Base-by-base conservation (phyloP, 2,329 filamentous ascomycete species). In the Colletotrichum sp. region DNA sequence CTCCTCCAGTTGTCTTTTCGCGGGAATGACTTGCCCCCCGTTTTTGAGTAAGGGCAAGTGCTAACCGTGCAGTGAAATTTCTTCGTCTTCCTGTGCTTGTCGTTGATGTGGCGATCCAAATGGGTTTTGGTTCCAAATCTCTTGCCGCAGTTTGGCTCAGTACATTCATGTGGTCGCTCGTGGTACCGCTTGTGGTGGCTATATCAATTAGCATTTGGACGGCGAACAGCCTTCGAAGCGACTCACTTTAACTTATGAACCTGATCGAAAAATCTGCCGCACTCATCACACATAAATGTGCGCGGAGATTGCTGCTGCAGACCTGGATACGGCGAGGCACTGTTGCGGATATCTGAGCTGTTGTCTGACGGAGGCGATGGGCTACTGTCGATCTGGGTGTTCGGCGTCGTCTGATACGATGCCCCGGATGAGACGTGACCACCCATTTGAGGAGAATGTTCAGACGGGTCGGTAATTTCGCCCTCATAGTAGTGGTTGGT, bases 1-100 rank as follows among this genome's bases (percentile, higher is more conserved):
- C 91, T 84, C 78, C 90, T 88, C 90, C 90, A 92, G 81, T 92
- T 92, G 79, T 92, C 91, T 79, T 92, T 92, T 69, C 91, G 84
- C 1, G 90, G 90, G 77, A 92, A 92, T 0, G 88, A 89, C 77
- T 91, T 91, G 70, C 90, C 89, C 10, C 90, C 90, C 18, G 84
- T 80, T 71, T 86, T 87, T n/a, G 89, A 91, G 79, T 91, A 92
- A 7, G 88, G 85, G 78, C 91, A 92, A 8, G 86, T 87, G 3
- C 84, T 84, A 6, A 90, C 86, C 1, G 87, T 89, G 78, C 91
- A 92, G 80, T 92, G 90, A 71, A 89, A 92, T 74, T 90, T 90
- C 80, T 89, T 90, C 75, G 88, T 90, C 83, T 91, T 91, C 78
- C 87, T 86, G 80, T 92, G 91, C 73, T 91, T 89, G 79, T 92